Evolutionary conservation across 169 alveolate species (phyloP), one percentile per base, ranked within the genome.

Genomic region (Plasmodium vivax): DNA sequence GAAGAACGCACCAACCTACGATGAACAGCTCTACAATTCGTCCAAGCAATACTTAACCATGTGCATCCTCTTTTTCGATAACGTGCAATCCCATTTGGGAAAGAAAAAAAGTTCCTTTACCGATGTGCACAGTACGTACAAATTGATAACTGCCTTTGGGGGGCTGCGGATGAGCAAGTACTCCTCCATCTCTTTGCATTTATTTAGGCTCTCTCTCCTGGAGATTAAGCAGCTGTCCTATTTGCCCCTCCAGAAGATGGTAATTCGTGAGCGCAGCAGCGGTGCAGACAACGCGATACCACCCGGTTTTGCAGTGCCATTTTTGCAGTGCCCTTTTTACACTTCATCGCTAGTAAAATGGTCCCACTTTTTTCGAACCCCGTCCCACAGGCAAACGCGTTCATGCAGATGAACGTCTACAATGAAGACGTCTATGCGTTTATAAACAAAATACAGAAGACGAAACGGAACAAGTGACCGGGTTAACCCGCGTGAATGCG

Each of bases 371-470:
- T 1, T 68, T 68, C 12, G 38, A 68, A 68, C 38, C 38, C 38
- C 43, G 7, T 45, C 82, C 83, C 82, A 30, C 83, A 88, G 94
- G 75, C 90, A 47, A 56, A 88, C 38, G 58, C 94, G 16, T 88
- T 88, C 41, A 88, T 88, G 74, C 91, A 88, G 43, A 77, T 88
- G 94, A 77, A 88, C 54, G 94, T 88, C 32, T 88, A 88, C 45
- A 62, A 88, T 51, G 94, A 88, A 80, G 94, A 88, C 74, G 88
- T 88, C n/a, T 88, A 88, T 41, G 88, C 94, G 41, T 88, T 79
- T 81, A 79, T 88, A 79, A 88, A 88, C n/a, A 88, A 88, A 62
- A 10, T 88, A 27, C 94, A 88, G 58, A 88, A 88, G 51, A 88
- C 83, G 90, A 88, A 88, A 71, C 79, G 80, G 83, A 88, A 74